These are phyloP conservation scores for Aspergillus udagawae DNA, from an alignment of 2,329 filamentous ascomycete species.

Conservation along the genomic window DNA sequence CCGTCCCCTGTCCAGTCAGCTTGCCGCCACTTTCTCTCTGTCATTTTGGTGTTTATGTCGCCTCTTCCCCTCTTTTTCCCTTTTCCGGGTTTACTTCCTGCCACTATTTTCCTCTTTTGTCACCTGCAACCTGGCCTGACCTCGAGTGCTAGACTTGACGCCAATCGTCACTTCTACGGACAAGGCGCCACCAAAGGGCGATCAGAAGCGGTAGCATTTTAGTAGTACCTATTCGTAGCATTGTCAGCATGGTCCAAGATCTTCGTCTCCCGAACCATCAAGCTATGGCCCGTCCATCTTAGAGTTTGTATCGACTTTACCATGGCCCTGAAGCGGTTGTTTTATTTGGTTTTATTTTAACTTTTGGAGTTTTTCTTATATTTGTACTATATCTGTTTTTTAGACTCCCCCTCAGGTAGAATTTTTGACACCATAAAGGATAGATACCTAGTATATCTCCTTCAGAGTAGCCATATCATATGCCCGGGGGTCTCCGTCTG, in stretches of 20 bases:
- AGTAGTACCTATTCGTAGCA: neutral
- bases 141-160: neutral
- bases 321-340: neutral
- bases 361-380: neutral
- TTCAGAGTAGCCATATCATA: neutral
- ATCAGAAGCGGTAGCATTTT: neutral
- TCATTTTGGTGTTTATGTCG: neutral
- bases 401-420: neutral
- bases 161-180: neutral
- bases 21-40: neutral
- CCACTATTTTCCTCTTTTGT: neutral
- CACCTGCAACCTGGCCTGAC: neutral
- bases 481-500: neutral
- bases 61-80: neutral
- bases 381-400: neutral
- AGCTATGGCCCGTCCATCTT: constrained; percentile 14
- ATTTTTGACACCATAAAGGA: neutral
- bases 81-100: neutral
- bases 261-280: constrained; percentile 11
- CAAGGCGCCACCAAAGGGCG: neutral
- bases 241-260: constrained; percentile 13
- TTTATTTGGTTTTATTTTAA: neutral
- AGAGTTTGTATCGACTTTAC: neutral
- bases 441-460: neutral
- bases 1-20: neutral